Evolutionary conservation across 2,329 filamentous ascomycete species (phyloP).

Genomic region (Pseudogymnoascus sp.): DNA sequence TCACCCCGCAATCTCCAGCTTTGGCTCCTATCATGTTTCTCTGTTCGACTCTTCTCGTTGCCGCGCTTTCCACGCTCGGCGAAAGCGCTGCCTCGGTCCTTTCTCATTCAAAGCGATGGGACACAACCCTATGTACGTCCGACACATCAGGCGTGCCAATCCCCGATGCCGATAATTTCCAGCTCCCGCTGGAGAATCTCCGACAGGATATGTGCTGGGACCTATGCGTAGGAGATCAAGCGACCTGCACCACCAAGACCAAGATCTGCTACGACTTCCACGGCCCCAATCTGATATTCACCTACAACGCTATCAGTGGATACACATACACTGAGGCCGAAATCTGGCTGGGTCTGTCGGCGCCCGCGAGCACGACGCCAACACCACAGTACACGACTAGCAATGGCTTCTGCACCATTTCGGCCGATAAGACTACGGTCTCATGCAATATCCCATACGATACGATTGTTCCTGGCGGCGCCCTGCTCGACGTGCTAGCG

Average conservation of each 20-base stretch:
- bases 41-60: not conserved
- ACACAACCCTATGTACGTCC: not conserved
- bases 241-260: not conserved
- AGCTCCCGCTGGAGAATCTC: not conserved
- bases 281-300: not conserved
- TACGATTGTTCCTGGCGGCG: not conserved
- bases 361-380: not conserved
- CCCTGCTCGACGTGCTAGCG: not conserved
- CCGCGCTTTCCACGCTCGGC: not conserved
- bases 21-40: not conserved
- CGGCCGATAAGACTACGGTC: not conserved
- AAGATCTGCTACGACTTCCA: slow-evolving; percentile 4
- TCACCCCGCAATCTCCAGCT: not conserved
- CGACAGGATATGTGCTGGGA: slow-evolving; percentile 2
- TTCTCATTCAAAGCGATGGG: not conserved
- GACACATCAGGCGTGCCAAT: slow-evolving; percentile 1
- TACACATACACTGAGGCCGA: not conserved
- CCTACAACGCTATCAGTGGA: not conserved
- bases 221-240: slow-evolving; percentile 3
- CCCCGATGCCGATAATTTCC: not conserved
- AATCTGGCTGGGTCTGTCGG: not conserved
- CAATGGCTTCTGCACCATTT: slow-evolving; percentile 4
- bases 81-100: not conserved
- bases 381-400: not conserved
- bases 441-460: not conserved